phyloP scores from a whole-genome alignment of 257 asterid genomes.

The Echites panduratus region DNA sequence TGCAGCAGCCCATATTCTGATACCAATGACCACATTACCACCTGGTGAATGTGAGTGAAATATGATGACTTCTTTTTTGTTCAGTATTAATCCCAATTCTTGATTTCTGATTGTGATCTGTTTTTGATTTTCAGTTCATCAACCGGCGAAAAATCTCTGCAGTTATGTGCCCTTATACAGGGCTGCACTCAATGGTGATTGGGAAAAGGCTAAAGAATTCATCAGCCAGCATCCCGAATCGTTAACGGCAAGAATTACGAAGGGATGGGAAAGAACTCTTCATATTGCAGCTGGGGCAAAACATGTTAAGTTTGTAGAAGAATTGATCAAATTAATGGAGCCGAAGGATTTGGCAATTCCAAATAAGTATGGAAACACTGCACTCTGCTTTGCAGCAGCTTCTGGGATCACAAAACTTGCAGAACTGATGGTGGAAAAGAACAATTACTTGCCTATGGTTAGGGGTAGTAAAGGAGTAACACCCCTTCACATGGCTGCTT shows the following conservation, averaged over 20 bases:
- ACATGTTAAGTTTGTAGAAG: conserved; percentile 27
- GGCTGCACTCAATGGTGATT: conserved; percentile 33
- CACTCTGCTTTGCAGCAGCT: conserved; percentile 39
- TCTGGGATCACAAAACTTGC: conserved; percentile 29
- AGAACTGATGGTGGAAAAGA: conserved; percentile 27
- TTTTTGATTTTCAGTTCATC: conserved; percentile 9
- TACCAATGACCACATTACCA: background rate
- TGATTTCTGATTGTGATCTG: background rate
- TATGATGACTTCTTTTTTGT: background rate
- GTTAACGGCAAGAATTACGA: conserved; percentile 26
- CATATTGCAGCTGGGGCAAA: conserved; percentile 39
- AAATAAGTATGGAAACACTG: conserved; percentile 32
- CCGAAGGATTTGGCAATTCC: conserved; percentile 26
- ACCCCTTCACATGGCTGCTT: conserved; percentile 39
- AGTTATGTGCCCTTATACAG: conserved; percentile 28
- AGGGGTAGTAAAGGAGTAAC: conserved; percentile 38
- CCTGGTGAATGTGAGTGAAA: conserved; percentile 6
- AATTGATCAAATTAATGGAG: conserved; percentile 26
- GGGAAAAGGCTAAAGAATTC: conserved; percentile 26
- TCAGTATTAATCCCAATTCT: no score
- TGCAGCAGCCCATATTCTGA: background rate
- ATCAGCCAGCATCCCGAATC: conserved; percentile 19
- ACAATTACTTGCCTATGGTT: conserved; percentile 19
- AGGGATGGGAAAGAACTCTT: conserved; percentile 31
- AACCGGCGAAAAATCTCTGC: conserved; percentile 19